These are phyloP conservation scores for Yarrowia sp. DNA, from an alignment of 805 yeast species.

Conservation along the genomic window DNA sequence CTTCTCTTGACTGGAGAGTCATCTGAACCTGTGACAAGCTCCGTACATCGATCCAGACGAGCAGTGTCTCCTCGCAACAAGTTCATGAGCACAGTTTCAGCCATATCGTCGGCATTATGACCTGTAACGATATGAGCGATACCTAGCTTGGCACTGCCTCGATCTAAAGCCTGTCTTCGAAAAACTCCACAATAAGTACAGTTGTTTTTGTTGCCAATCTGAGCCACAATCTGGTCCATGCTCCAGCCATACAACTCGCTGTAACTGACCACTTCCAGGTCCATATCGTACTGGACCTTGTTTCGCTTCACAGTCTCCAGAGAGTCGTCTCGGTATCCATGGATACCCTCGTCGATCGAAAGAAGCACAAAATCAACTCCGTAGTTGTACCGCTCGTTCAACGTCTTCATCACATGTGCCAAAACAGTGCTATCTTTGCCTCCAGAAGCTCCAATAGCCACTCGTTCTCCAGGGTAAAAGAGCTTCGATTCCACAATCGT, in stretches of 20 bases:
- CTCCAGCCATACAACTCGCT: conserved; percentile 93
- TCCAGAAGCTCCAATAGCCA: conserved; percentile 98
- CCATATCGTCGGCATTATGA: conserved; percentile 99
- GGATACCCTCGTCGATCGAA: conserved; percentile 94
- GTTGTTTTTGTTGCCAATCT: conserved; percentile 88
- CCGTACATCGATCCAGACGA: conserved; percentile 80
- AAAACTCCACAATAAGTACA: conserved; percentile 98
- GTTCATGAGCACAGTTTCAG: conserved; percentile 96
- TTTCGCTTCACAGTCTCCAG: conserved; percentile 94
- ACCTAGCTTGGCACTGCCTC: conserved; percentile 86
- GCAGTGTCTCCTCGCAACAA: conserved; percentile 94
- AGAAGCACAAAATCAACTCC: conserved; percentile 80
- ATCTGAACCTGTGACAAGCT: conserved; percentile 78
- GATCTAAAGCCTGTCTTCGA: conserved; percentile 90
- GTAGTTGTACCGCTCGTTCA: conserved; percentile 84
- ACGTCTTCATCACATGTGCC: conserved; percentile 78
- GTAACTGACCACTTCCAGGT: conserved; percentile 77
- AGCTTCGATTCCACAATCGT: conserved; percentile 70
- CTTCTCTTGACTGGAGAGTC: conserved; percentile 85
- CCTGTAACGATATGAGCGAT: conserved; percentile 95
- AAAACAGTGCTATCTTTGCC: conserved; percentile 97
- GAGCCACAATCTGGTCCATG: conserved; percentile 95
- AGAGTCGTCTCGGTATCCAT: conserved; percentile 96
- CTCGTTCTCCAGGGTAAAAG: conserved; percentile 75
- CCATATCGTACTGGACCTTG: conserved; percentile 77